Conservation (phyloP, 23 red algal species). For the Porphyridium purpureum region DNA sequence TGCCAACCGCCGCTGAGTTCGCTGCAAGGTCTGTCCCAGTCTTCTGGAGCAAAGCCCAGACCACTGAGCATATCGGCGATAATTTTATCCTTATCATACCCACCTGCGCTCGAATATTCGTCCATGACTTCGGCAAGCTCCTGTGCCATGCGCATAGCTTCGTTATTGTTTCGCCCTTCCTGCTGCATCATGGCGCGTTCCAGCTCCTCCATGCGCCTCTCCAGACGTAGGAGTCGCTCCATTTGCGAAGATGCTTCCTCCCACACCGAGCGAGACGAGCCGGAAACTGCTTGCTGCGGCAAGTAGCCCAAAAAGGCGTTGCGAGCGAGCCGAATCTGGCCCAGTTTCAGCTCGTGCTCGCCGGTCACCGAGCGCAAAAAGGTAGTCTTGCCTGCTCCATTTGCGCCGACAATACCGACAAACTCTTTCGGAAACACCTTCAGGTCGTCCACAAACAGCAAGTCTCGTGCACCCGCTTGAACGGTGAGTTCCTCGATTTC, state of each 20-base stretch:
- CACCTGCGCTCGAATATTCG: constrained; percentile 3
- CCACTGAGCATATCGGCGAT: constrained; percentile 2
- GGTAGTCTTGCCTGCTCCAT: constrained; percentile 30
- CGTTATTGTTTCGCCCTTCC: neutral
- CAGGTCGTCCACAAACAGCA: constrained; percentile 2
- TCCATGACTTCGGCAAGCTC: neutral
- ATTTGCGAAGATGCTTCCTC: constrained; percentile 5
- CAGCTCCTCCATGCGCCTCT: neutral
- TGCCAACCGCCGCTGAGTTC: constrained; percentile 8
- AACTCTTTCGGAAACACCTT: neutral
- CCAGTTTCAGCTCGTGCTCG: neutral
- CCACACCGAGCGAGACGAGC: constrained; percentile 1
- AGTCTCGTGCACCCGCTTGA: constrained; percentile 8
- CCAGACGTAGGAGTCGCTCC: neutral
- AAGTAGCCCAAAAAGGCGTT: constrained; percentile 4
- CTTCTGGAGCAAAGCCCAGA: constrained; percentile 7
- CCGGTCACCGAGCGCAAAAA: constrained; percentile 22
- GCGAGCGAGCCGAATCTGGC: neutral
- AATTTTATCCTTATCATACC: constrained; percentile 3
- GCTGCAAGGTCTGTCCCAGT: constrained; percentile 4
- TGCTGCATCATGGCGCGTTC: constrained; percentile 2
- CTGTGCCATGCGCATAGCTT: too few relatives aligned
- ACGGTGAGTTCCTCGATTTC: neutral
- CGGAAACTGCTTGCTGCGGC: constrained; percentile 9
- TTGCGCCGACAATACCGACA: constrained; percentile 5